phyloP scores from a whole-genome alignment of 2,329 filamentous ascomycete genomes.

The Ophiostoma sp. region DNA sequence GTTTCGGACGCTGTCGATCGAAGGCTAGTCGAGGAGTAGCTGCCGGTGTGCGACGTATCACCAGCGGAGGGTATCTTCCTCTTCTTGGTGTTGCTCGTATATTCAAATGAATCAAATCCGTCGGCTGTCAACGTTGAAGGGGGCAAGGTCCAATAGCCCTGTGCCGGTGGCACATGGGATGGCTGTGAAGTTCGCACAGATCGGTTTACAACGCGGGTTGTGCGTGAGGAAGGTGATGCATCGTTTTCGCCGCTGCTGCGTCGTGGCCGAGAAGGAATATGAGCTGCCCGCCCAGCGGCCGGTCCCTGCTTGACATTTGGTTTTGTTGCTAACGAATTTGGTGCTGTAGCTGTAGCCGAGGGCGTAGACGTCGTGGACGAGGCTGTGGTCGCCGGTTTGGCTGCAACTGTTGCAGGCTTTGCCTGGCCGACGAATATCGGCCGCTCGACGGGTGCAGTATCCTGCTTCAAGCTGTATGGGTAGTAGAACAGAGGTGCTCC shows the following conservation, averaged over 20 bases:
- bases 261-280: not conserved
- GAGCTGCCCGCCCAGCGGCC: not conserved
- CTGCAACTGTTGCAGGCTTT: not conserved
- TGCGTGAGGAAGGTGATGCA: constrained; percentile 29
- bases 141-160: constrained; percentile 51
- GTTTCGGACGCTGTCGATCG: constrained; percentile 36
- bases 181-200: constrained; percentile 11
- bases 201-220: constrained; percentile 24
- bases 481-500: constrained; percentile 76
- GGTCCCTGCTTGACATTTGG: not conserved
- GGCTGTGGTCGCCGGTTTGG: not conserved
- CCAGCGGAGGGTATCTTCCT: constrained; percentile 92
- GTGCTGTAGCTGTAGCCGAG: not conserved
- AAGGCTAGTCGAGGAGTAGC: constrained; percentile 43
- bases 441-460: constrained; percentile 48
- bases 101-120: constrained; percentile 96
- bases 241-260: constrained; percentile 62
- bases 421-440: not conserved
- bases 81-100: constrained; percentile 99
- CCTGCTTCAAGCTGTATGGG: constrained; percentile 58
- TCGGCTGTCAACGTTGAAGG: constrained; percentile 74
- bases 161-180: constrained; percentile 11
- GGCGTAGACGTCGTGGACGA: not conserved
- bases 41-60: constrained; percentile 55
- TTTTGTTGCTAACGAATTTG: not conserved